Conservation (phyloP, 352 stramenopile genomes). For the Peronospora belbahrii region DNA sequence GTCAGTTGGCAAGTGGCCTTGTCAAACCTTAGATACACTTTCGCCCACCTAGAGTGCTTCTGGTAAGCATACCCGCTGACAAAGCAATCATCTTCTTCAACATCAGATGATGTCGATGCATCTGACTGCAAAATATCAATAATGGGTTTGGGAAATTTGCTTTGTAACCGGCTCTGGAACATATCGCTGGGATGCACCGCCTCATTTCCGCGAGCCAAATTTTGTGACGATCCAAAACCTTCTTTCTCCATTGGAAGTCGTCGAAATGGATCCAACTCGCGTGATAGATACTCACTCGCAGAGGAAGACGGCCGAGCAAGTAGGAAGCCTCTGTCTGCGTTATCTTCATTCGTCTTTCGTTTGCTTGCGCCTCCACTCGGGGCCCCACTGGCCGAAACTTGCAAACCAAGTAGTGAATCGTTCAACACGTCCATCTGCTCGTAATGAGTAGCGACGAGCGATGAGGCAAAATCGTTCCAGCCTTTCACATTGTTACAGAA, state of each 20-base stretch:
- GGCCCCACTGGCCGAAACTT: conserved; percentile 13
- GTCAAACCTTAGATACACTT: conserved; percentile 63
- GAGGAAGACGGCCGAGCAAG: conserved; percentile 50
- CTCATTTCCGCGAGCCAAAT: conserved; percentile 48
- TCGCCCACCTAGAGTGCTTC: conserved; percentile 66
- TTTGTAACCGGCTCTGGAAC: conserved; percentile 64
- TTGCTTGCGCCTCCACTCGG: conserved; percentile 14
- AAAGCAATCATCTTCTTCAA: conserved; percentile 43
- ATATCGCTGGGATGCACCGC: conserved; percentile 58
- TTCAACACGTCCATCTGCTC: conserved; percentile 72
- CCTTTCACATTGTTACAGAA: conserved; percentile 53
- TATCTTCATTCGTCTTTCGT: conserved; percentile 28
- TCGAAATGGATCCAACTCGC: conserved; percentile 56
- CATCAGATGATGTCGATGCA: conserved; percentile 45
- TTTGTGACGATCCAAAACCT: conserved; percentile 55
- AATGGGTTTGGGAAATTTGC: conserved; percentile 63
- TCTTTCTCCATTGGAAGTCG: conserved; percentile 64
- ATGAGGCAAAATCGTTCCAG: conserved; percentile 62
- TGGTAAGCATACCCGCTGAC: conserved; percentile 64
- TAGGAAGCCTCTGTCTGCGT: conserved; percentile 43
- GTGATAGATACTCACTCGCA: conserved; percentile 55
- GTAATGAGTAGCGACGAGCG: conserved; percentile 63
- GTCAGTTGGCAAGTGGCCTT: conserved; percentile 50
- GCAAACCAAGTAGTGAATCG: conserved; percentile 30
- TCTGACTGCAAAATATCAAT: conserved; percentile 60